Base-by-base conservation (phyloP, 306 rosid species). In the Acacia melanoxylon region DNA sequence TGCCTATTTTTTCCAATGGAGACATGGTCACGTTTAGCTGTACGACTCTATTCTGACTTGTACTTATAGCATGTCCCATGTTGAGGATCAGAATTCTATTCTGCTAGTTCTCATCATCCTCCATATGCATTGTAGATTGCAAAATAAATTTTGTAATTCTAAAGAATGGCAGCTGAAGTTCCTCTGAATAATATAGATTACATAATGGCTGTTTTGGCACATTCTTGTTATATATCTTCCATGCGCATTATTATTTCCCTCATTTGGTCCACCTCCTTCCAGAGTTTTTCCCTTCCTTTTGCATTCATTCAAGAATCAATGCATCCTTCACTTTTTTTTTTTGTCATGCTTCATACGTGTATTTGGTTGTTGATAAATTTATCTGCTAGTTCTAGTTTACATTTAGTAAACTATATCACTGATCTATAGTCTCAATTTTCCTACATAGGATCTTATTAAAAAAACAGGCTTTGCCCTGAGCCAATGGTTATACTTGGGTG, bases 401-500 rank as follows among this genome's bases (percentile, higher is more conserved):
- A 16, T 42, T 29, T 25, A 6, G 63, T 52, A 72, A 66, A 78
- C 40, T 75, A 73, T 14, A 78, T 74, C 56, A 46, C 75, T 48
- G 4, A 78, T 48, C 78, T 86, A 77, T 72, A 65, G 46, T 77
- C 78, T 12, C 61, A 19, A 25, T 72, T 80, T 86, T 83, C 74
- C 70, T 51, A 8, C 83, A 73, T 78, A 94, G 98, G 90, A 86
- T 83, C 90, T 91, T 79, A 82, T 87, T 77, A 85, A 74, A 62
- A 88, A 88, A 85, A 83, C 71, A 81, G 97, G 94, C 48, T 82
- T 41, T 33, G 52, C 87, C 41, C 42, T 91, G 82, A 94, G 93
- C 87, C 89, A 93, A 78, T 90, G 97, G 97, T 76, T 94, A 72
- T 91, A 92, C 90, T 80, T 92, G 65, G 98, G 98, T 51, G 98